phyloP scores from a whole-genome alignment of 495 filamentous ascomycete species.

The Tuber calosporum region DNA sequence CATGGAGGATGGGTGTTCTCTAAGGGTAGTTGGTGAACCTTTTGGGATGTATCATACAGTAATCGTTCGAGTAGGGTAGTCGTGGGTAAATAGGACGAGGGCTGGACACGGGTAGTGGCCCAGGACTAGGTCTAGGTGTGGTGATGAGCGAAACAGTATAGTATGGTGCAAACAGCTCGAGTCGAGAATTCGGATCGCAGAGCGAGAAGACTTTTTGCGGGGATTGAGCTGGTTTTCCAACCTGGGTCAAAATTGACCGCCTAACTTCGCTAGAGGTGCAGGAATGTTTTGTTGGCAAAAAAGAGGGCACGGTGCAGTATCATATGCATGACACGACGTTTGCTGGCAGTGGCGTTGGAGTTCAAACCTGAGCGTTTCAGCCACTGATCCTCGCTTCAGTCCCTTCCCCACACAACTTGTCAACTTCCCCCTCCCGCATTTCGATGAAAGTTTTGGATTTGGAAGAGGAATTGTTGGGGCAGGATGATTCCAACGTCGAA shows the following conservation, averaged over 20 bases:
- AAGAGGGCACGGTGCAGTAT: neutral
- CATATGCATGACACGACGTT: too few relatives aligned
- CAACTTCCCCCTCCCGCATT: neutral
- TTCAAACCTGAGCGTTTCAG: neutral
- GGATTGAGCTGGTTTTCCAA: neutral
- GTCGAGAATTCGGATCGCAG: neutral
- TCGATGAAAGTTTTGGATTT: neutral
- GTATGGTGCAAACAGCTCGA: neutral
- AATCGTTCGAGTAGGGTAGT: neutral
- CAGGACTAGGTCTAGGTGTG: neutral
- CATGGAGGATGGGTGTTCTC: neutral
- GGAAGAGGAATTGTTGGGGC: neutral
- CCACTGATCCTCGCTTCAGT: neutral
- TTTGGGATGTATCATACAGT: too few relatives aligned
- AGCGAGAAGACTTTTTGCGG: neutral
- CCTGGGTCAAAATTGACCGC: neutral
- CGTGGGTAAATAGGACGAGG: neutral
- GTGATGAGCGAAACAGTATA: neutral
- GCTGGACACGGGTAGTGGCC: neutral
- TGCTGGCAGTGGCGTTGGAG: neutral
- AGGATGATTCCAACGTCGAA: neutral
- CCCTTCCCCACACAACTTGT: neutral
- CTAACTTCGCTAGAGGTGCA: neutral
- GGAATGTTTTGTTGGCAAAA: conserved; percentile 4
- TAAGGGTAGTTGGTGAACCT: neutral